phyloP scores from a whole-genome alignment of 352 stramenopile species.

The Pythium monospermum region DNA sequence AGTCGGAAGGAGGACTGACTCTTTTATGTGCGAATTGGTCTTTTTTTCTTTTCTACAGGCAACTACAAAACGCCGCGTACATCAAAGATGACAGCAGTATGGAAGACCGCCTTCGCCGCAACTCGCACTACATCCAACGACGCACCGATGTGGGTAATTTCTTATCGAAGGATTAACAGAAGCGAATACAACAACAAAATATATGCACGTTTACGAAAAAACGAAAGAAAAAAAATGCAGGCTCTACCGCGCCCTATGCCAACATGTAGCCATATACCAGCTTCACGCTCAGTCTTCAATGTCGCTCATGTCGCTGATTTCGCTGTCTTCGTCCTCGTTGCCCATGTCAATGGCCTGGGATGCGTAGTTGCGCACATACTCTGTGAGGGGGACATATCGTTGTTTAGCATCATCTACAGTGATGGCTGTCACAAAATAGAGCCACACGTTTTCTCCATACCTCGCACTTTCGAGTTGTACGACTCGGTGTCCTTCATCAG shows the following conservation, averaged over 20 bases:
- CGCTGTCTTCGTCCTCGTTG: conserved; percentile 62
- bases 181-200: conserved; percentile 19
- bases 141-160: conserved; percentile 79
- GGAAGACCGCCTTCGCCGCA: conserved; percentile 67
- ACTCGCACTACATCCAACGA: conserved; percentile 83
- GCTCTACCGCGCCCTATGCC: conserved; percentile 6
- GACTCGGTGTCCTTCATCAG: conserved; percentile 85
- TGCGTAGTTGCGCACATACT: conserved; percentile 77
- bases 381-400: no score
- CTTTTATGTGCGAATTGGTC: background rate
- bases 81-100: conserved; percentile 55
- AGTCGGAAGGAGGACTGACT: no score
- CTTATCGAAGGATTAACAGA: conserved; percentile 48
- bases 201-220: conserved; percentile 17
- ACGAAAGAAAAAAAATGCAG: background rate
- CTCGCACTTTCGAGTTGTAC: conserved; percentile 88
- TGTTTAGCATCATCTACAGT: no score
- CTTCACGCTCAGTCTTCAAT: conserved; percentile 29
- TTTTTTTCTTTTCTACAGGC: conserved; percentile 24
- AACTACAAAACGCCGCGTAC: conserved; percentile 76
- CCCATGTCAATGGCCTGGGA: conserved; percentile 76
- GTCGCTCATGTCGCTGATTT: conserved; percentile 85
- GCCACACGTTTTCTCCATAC: conserved; percentile 25
- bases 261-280: no score
- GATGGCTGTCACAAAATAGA: background rate